Conservation (phyloP, 1,284 basidiomycete genomes). For the Cryptococcus sp. region DNA sequence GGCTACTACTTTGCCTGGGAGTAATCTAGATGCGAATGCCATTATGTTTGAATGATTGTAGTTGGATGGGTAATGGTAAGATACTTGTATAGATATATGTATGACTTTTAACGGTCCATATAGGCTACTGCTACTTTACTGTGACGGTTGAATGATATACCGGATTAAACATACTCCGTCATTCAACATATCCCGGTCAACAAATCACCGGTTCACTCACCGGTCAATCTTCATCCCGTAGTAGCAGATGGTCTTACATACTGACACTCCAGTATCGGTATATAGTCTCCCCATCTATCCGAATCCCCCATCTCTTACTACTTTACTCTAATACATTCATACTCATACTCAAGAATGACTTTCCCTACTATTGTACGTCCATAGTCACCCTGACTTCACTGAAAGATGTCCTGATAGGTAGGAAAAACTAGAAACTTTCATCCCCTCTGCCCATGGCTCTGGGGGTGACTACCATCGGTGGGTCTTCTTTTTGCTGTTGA, state of each 20-base stretch:
- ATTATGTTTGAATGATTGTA: constrained; percentile 3
- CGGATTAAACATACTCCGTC: background rate
- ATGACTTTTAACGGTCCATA: background rate
- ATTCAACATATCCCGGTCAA: background rate
- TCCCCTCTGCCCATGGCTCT: constrained; percentile 47
- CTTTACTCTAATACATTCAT: background rate
- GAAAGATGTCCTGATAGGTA: constrained; percentile 9
- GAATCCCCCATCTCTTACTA: background rate
- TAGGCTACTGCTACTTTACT: too few species aligned
- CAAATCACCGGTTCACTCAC: background rate
- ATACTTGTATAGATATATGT: background rate
- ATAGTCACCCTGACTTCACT: background rate
- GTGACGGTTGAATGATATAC: background rate
- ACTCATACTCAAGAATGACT: constrained; percentile 1
- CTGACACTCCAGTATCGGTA: background rate
- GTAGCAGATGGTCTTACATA: background rate
- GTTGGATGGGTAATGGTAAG: constrained; percentile 2
- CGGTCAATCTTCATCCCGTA: background rate
- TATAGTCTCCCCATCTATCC: background rate
- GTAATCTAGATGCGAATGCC: constrained; percentile 23
- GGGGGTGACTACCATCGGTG: constrained; percentile 56
- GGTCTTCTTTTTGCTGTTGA: constrained; percentile 5
- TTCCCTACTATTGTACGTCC: constrained; percentile 42
- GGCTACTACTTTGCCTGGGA: constrained; percentile 61
- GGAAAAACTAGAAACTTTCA: constrained; percentile 49